Evolutionary conservation across 2,329 filamentous ascomycete genomes (phyloP), one percentile per base, ranked within the genome.

Genomic region (Aureobasidium sp.): DNA sequence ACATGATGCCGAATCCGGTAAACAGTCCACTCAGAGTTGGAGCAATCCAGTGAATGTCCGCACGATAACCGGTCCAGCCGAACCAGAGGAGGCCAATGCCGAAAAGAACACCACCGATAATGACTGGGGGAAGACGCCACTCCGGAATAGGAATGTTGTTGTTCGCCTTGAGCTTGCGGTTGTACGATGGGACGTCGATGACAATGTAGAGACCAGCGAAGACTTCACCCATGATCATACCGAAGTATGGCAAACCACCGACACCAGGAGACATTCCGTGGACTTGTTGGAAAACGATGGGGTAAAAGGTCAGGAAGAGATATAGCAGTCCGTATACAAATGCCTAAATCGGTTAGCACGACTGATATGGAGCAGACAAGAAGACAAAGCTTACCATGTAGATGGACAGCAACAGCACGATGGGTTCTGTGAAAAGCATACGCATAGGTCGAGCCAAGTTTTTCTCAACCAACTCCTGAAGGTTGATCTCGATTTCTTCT

Each of bases 301-400:
- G 87, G 68, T 95, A 95, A 1, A 90, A 89, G 0, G 90, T 92
- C 58, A 96, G 80, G 78, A 94, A 94, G 29, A 93, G 85, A 70
- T 94, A 96, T 1, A 96, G 83, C 0, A 94, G 79, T 82, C 72
- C 70, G 58, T 72, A 73, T 75, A 73, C 65, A 63, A 71, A 72
- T 2, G 67, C 57, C 48, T 31, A 7, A n/a, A 4, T 20, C 5
- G 27, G 11, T 47, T 29, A 47, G 44, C 44, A 47, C 22, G 2
- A 6, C 64, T 67, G 68, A 69, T 48, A 9, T 57, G 45, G 20
- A 61, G 29, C 25, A 29, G 25, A 27, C 17, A 34, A 15, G 11
- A 57, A 41, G 8, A 49, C 25, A n/a, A 34, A 34, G 9, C 9
- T 34, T 34, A 49, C 47, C 74, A 77, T 78, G 67, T 80, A 80